A percentile compares a stretch with the other conserved stretches of the same genome.
Conservation (phyloP, 1,284 basidiomycete genomes). For the Cutaneotrichosporon mucoides region DNA sequence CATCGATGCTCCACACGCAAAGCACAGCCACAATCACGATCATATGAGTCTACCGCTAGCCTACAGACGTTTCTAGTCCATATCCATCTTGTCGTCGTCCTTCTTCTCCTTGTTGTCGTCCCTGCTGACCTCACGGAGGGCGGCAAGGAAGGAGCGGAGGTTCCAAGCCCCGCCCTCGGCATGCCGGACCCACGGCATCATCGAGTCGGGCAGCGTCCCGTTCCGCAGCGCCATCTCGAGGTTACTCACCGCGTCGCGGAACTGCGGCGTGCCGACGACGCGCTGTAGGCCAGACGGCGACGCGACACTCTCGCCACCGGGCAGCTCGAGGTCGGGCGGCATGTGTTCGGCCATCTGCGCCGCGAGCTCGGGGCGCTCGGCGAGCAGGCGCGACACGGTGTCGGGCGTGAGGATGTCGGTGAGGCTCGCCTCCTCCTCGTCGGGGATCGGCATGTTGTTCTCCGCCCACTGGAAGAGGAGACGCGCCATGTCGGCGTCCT, state of each 20-base stretch:
- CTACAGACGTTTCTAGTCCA: constrained; percentile 6
- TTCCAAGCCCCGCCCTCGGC: constrained; percentile 28
- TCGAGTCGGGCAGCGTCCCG: constrained; percentile 40
- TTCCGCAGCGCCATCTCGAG: constrained; percentile 47
- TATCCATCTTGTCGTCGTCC: constrained; percentile 16
- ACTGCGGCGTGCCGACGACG: constrained; percentile 44
- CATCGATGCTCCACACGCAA: too few relatives aligned
- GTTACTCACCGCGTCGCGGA: constrained; percentile 41
- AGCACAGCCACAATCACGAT: too few relatives aligned
- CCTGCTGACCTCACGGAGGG: constrained; percentile 12
- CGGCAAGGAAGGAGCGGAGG: constrained; percentile 42
- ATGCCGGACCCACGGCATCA: constrained; percentile 41
- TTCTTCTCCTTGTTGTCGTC: constrained; percentile 1
- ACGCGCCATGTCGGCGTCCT: constrained; percentile 34
- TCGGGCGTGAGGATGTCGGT: constrained; percentile 42
- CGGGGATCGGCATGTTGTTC: constrained; percentile 21
- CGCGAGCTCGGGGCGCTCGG: constrained; percentile 29
- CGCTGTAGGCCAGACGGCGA: constrained; percentile 34
- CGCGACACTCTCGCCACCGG: constrained; percentile 5
- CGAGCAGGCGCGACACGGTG: constrained; percentile 35
- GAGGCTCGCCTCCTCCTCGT: constrained; percentile 32
- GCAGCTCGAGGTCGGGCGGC: constrained; percentile 33
- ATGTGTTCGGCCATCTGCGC: constrained; percentile 33
- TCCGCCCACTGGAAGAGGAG: constrained; percentile 39
- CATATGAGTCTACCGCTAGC: too few relatives aligned